Evolutionary conservation across 768 basidiomycete genomes (phyloP), one percentile per base, ranked within the genome.

Genomic region (Cyclocybe aegerita): DNA sequence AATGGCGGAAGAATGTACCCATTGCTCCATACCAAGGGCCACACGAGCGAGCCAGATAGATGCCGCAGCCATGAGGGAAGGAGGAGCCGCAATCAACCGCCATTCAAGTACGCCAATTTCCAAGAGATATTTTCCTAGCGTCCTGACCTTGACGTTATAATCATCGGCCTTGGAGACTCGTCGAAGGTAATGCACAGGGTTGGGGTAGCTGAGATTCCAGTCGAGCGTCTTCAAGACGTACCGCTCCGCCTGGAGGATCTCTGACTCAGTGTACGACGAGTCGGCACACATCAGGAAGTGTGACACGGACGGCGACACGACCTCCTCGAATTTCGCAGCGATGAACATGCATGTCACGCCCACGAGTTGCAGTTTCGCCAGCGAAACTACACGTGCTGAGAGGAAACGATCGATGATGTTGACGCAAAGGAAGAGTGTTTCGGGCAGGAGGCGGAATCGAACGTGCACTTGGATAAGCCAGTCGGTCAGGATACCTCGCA

Each of bases 391-490:
- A 4, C 95, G 89, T 9, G 81, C 76, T 0, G 84, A 85, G 30
- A 90, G 75, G 74, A 90, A 90, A 37, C 88, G 86, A 58, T 90
- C 88, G 55, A 98, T 88, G 65, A 98, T 86, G 77, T 99, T 98
- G 59, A 92, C 81, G 60, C 87, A 86, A 49, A 98, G 81, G 75
- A 97, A 98, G 39, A 98, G 83, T 0, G 97, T 98, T 71, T 99
- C 96, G 2, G 94, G 89, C 7, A 95, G 78, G 9, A 98, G 79
- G 56, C 88, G 86, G 78, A 96, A 98, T 56, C 92, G 89, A 57
- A 83, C 81, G 67, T 98, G 97, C 15, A 98, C 87, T 70, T 95
- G 93, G 57, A 98, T 88, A 54, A 98, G 76, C 95, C 95, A 98
- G 73, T 98, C 96, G 51, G 89, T 87, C 23, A 98, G 80, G 56